Base-by-base conservation (phyloP, 495 filamentous ascomycete genomes). In the Xylaria palmicola region DNA sequence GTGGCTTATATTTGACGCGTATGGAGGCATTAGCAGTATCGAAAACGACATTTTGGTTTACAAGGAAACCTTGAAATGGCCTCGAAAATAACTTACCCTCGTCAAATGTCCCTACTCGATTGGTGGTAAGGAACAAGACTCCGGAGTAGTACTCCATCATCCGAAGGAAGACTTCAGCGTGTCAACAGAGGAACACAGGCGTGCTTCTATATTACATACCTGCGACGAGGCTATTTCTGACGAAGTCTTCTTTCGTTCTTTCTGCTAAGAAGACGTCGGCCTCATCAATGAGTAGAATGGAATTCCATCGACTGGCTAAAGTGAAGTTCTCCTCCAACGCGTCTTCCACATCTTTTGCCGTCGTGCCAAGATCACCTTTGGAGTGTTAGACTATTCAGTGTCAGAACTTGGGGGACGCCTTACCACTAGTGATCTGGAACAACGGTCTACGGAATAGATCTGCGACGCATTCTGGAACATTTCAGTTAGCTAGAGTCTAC, bases 251-350 rank as follows among this genome's bases (percentile, higher is more conserved):
- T 22, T 68, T 61, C 27, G 62, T 60, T 6, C 83, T 72, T 60
- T 77, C 64, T 19, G 77, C 73, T 0, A 87, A 70, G 55, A 85
- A 87, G 0, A 86, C 74, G 44, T 85, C 83, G 1, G 79, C 81
- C 68, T 87, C 82, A 52, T 86, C 84, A 0, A 86, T 64, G 0
- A 87, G 71, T 4, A 86, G 64, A 0, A 87, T 75, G 24, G 72
- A 79, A 2, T 71, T 72, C 82, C 82, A 84, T 51, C 61, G 69
- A 52, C 69, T 65, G 5, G 76, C 81, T 0, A 81, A 64, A 5
- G 64, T 57, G 20, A 83, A 77, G 9, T 75, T 69, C 0, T 59
- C 49, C 24, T 79, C 68, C 12, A 86, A 72, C 15, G 76, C 71
- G 12, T 63, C 63, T 62, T 82, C 79, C 0, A 82, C 75, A 0